Evolutionary conservation across 306 rosid species (phyloP).

Genomic region (Pachyrhizus erosus): DNA sequence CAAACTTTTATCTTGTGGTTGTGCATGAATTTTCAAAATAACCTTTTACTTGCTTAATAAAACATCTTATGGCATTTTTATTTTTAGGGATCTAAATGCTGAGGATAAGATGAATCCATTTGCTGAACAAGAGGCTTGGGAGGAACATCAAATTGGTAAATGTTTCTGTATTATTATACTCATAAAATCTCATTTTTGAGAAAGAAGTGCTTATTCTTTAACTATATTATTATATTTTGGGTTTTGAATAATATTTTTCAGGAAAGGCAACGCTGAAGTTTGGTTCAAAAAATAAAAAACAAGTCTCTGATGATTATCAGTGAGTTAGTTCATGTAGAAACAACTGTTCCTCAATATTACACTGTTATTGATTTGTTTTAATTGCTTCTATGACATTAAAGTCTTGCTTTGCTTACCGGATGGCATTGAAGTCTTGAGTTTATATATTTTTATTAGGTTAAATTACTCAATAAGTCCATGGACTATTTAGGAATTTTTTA

Average conservation of each 20-base stretch:
- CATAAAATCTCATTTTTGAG: background rate
- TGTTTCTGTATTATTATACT: conserved; percentile 3
- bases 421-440: background rate
- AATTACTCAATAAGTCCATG: too few relatives aligned
- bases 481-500: too few relatives aligned
- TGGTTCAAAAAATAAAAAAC: conserved; percentile 88
- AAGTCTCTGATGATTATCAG: conserved; percentile 82
- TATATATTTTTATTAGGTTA: background rate
- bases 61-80: conserved; percentile 24
- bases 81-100: conserved; percentile 66
- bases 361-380: conserved; percentile 29
- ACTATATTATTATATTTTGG: conserved; percentile 31
- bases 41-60: conserved; percentile 20
- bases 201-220: conserved; percentile 18
- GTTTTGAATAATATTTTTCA: conserved; percentile 48
- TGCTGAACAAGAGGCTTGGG: conserved; percentile 99
- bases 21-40: conserved; percentile 25
- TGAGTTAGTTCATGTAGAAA: conserved; percentile 54
- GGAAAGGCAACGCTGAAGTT: conserved; percentile 84
- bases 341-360: conserved; percentile 13
- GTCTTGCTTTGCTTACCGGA: conserved; percentile 1
- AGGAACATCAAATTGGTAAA: conserved; percentile 91
- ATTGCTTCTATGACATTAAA: conserved; percentile 5
- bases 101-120: conserved; percentile 91
- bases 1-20: conserved; percentile 26